A percentile compares a stretch with the other conserved stretches of the same genome.
Evolutionary conservation across 202 grass and related monocot genomes (phyloP).

Genomic region (Panicum virgatum): DNA sequence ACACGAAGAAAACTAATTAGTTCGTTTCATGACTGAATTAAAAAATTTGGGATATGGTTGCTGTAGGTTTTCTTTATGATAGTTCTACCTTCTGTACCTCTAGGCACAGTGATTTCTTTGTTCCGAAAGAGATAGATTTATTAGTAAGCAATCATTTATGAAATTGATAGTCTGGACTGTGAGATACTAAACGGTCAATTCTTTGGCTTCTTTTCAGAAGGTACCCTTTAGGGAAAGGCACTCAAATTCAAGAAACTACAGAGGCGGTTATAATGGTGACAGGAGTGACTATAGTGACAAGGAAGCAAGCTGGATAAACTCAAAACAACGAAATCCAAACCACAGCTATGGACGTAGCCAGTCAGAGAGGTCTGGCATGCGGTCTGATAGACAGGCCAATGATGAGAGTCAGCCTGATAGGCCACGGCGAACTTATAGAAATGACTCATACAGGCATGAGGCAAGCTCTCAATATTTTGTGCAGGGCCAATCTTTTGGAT

Average conservation of each 20-base stretch:
- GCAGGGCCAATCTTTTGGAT: conserved; percentile 47
- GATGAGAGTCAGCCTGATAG: conserved; percentile 55
- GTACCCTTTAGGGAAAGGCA: conserved; percentile 59
- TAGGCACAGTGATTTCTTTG: conserved; percentile 20
- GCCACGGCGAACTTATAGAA: conserved; percentile 59
- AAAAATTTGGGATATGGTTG: neutral
- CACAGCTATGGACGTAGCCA: conserved; percentile 51
- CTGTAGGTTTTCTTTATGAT: conserved; percentile 1
- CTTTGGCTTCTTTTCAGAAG: conserved; percentile 62
- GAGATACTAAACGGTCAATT: conserved; percentile 41
- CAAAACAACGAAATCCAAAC: conserved; percentile 56
- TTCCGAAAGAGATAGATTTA: neutral
- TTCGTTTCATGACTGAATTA: too few species aligned
- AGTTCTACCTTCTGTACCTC: conserved; percentile 10
- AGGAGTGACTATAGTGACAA: conserved; percentile 56
- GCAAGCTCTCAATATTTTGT: conserved; percentile 37
- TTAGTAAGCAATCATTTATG: conserved; percentile 16
- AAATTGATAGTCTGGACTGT: conserved; percentile 27
- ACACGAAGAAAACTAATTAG: too few species aligned
- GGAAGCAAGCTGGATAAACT: conserved; percentile 70
- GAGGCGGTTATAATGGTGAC: conserved; percentile 58
- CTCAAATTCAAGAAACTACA: conserved; percentile 67
- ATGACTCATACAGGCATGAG: conserved; percentile 64
- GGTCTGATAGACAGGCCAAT: conserved; percentile 45
- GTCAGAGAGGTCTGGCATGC: conserved; percentile 49